Base-by-base conservation (phyloP, 2,329 filamentous ascomycete genomes). In the Trichoderma brevicompactum region DNA sequence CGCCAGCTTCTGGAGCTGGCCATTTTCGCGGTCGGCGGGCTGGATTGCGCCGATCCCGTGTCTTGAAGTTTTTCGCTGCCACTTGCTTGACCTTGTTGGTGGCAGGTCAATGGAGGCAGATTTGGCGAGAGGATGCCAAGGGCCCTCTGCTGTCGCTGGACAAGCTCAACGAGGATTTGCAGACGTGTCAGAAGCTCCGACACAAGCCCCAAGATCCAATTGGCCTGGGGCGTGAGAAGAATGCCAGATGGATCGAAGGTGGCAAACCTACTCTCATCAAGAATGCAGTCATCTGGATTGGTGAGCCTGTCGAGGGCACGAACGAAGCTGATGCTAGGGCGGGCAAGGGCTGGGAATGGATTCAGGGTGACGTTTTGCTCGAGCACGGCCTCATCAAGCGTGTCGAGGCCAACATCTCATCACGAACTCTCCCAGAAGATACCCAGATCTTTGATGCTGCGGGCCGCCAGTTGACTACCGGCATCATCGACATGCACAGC, bases 401-500 rank as follows among this genome's bases (percentile, higher is more conserved):
- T 17, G 84, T 90, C 9, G 78, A 77, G 38, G 62, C 75, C 3
- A 74, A 76, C 36, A 85, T 88, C 53, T 73, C 77, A 0, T 65
- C 73, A 7, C 70, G 73, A 3, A 74, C 75, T 0, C 71, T 89
- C 32, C 77, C 85, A 1, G 71, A 80, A 2, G 79, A 84, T 54
- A 81, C 79, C 0, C 68, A 83, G 5, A 71, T 87, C 8, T 88
- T 82, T 72, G 80, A 90, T 62, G 87, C 86, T 5, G 74, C 81
- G 32, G 87, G 89, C 1, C 82, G 86, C 3, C 85, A 82, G 65
- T 77, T 91, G 19, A 91, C 89, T 0, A 81, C 82, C 7, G 89
- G 89, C 15, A 87, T 91, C 69, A 85, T 91, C 54, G 89, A 91
- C 71, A 90, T 91, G 86, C 89, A 92, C 75, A 87, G 83, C 40